Base-by-base conservation (phyloP, 2,329 filamentous ascomycete genomes). In the Hypomyces rosellus region DNA sequence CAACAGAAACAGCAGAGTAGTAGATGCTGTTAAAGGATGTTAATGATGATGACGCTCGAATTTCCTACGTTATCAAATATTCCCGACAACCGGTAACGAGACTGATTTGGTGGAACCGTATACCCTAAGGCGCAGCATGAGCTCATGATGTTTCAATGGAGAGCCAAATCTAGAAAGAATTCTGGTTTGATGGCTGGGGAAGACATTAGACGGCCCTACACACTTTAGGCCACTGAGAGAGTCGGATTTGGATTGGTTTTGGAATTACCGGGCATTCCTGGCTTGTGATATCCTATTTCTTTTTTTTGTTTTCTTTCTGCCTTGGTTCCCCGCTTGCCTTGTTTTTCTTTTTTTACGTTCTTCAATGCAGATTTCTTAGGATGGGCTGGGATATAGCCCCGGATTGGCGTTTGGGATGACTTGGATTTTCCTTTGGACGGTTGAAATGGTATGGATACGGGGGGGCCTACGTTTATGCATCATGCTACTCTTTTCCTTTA, bases 11-110 rank as follows among this genome's bases (percentile, higher is more conserved):
- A 56, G 16, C 55, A 57, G 13, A 61, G 59, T 25, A 60, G 54
- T 40, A 68, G 67, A 45, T 69, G 67, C 51, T 69, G 30, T 37
- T 55, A 45, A 30, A 6, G 25, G 9, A 6, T n/a, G 25, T 30
- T 30, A 30, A 30, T 30, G 25, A 30, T 30, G 25, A 30, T 30
- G 25, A 30, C 25, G 6, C 25, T 30, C 25, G 9, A 30, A 30
- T 30, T 30, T 30, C 25, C 25, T 11, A 11, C 9, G 25, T 30
- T 30, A 6, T 30, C 25, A 30, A 30, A 30, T 30, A 30, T 30
- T 30, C 9, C 6, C 25, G 25, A 7, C 25, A 30, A 30, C 6
- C 25, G 8, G 25, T 30, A 8, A 30, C 6, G 8, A 30, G 25
- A 30, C 25, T 30, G 25, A 30, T 30, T 30, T 30, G 25, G 25